Percentiles rank a stretch among this genome's conserved stretches.
Evolutionary conservation across 768 basidiomycete genomes (phyloP).

Genomic region (Auricularia sp.): DNA sequence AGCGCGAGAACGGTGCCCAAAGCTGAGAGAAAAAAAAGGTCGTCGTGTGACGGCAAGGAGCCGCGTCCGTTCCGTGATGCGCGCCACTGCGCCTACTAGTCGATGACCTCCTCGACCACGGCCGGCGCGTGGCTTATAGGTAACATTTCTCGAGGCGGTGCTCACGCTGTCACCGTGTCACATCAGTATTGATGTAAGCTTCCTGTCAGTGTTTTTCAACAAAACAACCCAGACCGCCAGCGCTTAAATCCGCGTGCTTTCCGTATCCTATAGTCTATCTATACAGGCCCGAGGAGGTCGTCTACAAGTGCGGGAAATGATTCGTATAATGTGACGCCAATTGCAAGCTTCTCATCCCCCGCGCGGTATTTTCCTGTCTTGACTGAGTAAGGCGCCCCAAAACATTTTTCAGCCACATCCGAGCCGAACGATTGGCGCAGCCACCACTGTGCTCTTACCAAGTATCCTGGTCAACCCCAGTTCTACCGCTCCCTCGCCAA

Average conservation of each 20-base stretch:
- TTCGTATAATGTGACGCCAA: conserved; percentile 34
- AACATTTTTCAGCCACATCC: conserved; percentile 3
- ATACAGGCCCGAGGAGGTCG: conserved; percentile 22
- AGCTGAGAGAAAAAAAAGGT: not conserved
- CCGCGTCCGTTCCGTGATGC: not conserved
- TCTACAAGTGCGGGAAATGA: conserved; percentile 48
- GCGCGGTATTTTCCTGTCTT: conserved; percentile 59
- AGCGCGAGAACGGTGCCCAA: no score
- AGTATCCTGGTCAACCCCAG: conserved; percentile 53
- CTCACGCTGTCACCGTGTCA: not conserved
- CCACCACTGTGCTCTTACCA: conserved; percentile 29
- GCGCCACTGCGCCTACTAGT: not conserved
- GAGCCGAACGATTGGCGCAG: conserved; percentile 3
- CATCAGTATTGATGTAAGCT: not conserved
- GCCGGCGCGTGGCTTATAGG: not conserved
- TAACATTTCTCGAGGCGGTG: not conserved
- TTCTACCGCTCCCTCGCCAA: conserved; percentile 50
- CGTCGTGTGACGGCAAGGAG: not conserved
- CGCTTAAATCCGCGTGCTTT: not conserved
- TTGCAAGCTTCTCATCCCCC: conserved; percentile 41
- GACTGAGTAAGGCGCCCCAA: conserved; percentile 26
- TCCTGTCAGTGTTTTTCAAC: not conserved
- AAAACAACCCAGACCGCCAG: not conserved
- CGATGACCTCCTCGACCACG: not conserved
- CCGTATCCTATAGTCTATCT: conserved; percentile 1